Evolutionary conservation across 768 basidiomycete genomes (phyloP).

Genomic region (Suillus americanus): DNA sequence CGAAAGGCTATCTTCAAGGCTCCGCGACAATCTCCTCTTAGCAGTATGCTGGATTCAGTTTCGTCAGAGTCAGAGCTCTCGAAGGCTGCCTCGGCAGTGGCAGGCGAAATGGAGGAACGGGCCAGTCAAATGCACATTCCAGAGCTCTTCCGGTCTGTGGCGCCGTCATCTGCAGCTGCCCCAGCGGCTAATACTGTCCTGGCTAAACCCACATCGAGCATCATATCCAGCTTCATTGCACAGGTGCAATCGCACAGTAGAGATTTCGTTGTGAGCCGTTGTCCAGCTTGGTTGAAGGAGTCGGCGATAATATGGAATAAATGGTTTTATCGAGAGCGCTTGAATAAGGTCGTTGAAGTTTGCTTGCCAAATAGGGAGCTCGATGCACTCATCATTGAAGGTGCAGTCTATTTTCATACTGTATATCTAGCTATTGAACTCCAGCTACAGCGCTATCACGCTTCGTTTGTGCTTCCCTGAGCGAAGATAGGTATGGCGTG

Average conservation of each 20-base stretch:
- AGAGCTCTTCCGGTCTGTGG: constrained; percentile 48
- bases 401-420: constrained; percentile 32
- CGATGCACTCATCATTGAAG: constrained; percentile 61
- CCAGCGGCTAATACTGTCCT: neutral
- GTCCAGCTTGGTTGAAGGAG: constrained; percentile 34
- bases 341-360: constrained; percentile 51
- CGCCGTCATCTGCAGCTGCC: constrained; percentile 17
- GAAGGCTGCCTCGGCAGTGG: constrained; percentile 48
- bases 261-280: constrained; percentile 18
- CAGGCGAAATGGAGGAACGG: constrained; percentile 28
- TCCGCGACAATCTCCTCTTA: constrained; percentile 46
- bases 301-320: constrained; percentile 19
- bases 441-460: constrained; percentile 55
- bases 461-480: constrained; percentile 68
- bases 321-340: constrained; percentile 63
- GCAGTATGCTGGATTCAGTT: constrained; percentile 53
- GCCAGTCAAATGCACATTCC: constrained; percentile 39
- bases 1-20: constrained; percentile 42
- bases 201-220: neutral
- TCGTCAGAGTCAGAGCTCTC: constrained; percentile 60
- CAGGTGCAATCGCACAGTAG: constrained; percentile 2
- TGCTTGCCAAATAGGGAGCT: constrained; percentile 61
- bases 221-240: constrained; percentile 8
- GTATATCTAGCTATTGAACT: neutral
- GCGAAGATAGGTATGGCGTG: constrained; percentile 79